These are phyloP conservation scores for Raphidocelis subcapitata DNA, from an alignment of 139 green algal genomes.

Conservation along the genomic window DNA sequence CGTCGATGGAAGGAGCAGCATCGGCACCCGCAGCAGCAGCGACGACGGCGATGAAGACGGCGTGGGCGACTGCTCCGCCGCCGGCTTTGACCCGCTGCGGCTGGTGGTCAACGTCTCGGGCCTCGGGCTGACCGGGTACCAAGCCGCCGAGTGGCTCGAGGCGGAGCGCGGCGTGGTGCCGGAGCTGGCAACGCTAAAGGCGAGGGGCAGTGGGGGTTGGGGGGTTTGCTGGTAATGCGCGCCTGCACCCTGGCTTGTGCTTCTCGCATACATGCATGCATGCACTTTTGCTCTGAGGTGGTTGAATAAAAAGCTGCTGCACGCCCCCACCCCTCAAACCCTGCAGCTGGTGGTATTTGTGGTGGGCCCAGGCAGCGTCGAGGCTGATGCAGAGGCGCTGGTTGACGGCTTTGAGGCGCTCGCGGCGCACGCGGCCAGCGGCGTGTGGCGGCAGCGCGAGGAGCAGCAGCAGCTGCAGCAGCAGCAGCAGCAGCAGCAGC, in stretches of 20 bases:
- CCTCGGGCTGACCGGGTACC: slow-evolving; percentile 34
- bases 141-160: slow-evolving; percentile 49
- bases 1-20: not conserved
- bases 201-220: slow-evolving; percentile 3
- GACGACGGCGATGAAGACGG: too few relatives aligned
- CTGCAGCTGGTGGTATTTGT: slow-evolving; percentile 72
- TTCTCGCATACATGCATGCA: not conserved
- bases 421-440: not conserved
- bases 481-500: not conserved
- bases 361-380: slow-evolving; percentile 53
- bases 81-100: slow-evolving; percentile 68
- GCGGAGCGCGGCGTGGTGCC: slow-evolving; percentile 58
- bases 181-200: slow-evolving; percentile 72
- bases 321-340: not conserved
- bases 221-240: not conserved
- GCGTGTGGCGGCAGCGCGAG: not conserved
- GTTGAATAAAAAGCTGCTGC: not conserved
- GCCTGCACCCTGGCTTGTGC: not conserved
- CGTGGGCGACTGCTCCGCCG: slow-evolving; percentile 1
- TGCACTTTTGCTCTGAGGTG: not conserved
- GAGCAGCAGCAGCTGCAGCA: not conserved
- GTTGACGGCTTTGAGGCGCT: slow-evolving; percentile 26
- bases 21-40: not conserved
- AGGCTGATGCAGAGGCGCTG: slow-evolving; percentile 41
- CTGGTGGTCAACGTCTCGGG: slow-evolving; percentile 63